These are phyloP conservation scores for Tolypocladium guangdongense DNA, from an alignment of 2,329 filamentous ascomycete species.

Conservation along the genomic window DNA sequence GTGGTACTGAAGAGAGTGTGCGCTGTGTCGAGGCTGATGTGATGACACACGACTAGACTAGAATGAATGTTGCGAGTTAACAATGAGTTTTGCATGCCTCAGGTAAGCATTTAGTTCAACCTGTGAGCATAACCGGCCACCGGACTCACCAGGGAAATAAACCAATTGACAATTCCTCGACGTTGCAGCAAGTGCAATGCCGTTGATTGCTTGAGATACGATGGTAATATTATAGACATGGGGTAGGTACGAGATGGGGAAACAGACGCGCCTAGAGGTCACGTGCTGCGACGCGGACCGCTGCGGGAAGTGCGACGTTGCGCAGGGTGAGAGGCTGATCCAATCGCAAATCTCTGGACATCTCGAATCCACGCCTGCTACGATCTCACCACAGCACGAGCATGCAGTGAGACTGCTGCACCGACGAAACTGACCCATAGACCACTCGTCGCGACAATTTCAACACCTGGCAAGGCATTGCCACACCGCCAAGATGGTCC, in stretches of 20 bases:
- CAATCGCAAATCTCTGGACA: slow-evolving; percentile 18
- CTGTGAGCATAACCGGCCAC: no score
- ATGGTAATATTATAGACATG: neutral
- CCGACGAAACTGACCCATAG: neutral
- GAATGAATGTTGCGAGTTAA: no score
- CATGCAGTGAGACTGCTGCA: neutral
- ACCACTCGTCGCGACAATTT: slow-evolving; percentile 3
- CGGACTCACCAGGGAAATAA: no score
- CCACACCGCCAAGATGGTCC: slow-evolving; percentile 53
- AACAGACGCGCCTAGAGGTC: slow-evolving; percentile 1
- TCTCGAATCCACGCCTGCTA: neutral
- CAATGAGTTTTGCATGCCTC: no score
- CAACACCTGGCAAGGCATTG: neutral
- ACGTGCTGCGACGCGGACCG: slow-evolving; percentile 17
- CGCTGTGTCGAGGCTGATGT: no score
- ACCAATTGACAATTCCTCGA: no score
- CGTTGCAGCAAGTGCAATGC: neutral
- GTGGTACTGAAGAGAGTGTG: slow-evolving; percentile 13
- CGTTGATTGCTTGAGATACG: neutral
- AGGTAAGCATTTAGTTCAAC: no score
- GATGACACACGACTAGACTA: neutral
- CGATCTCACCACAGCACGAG: neutral
- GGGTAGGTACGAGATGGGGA: no score
- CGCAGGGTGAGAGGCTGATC: slow-evolving; percentile 13
- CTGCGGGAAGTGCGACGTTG: slow-evolving; percentile 12